Evolutionary conservation across 148 eudicot species (phyloP).

Genomic region (Camellia japonica): DNA sequence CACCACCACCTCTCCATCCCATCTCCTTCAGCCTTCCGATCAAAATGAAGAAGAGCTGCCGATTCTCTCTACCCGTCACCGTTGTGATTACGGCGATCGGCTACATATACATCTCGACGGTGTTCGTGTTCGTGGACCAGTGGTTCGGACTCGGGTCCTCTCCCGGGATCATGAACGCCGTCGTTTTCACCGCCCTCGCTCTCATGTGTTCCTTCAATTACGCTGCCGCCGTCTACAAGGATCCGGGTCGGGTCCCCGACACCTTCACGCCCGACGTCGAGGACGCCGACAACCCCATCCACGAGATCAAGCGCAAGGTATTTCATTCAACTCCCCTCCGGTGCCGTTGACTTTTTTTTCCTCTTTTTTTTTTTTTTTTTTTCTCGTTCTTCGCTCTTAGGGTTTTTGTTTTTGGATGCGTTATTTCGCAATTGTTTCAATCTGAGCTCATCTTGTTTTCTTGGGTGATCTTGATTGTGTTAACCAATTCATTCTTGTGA

Average conservation of each 20-base stretch:
- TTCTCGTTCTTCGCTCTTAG: not conserved
- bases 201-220: constrained; percentile 53
- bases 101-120: constrained; percentile 65
- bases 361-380: too few relatives aligned
- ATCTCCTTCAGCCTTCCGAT: not conserved
- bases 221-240: constrained; percentile 52
- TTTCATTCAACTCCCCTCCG: not conserved
- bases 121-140: constrained; percentile 67
- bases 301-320: constrained; percentile 98
- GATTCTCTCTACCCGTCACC: constrained; percentile 58
- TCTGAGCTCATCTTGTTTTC: not conserved
- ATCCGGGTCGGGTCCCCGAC: constrained; percentile 85
- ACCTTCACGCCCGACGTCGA: constrained; percentile 78
- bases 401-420: not conserved
- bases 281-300: constrained; percentile 56
- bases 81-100: constrained; percentile 46
- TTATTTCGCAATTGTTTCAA: not conserved
- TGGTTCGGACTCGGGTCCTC: constrained; percentile 91
- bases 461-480: not conserved
- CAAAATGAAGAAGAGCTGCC: constrained; percentile 38
- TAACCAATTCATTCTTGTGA: not conserved
- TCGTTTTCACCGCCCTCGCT: constrained; percentile 57
- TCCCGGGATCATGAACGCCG: constrained; percentile 76
- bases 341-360: not conserved
- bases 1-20: not conserved